phyloP scores from a whole-genome alignment of 1,284 basidiomycete species.

The Schizophyllum commune region DNA sequence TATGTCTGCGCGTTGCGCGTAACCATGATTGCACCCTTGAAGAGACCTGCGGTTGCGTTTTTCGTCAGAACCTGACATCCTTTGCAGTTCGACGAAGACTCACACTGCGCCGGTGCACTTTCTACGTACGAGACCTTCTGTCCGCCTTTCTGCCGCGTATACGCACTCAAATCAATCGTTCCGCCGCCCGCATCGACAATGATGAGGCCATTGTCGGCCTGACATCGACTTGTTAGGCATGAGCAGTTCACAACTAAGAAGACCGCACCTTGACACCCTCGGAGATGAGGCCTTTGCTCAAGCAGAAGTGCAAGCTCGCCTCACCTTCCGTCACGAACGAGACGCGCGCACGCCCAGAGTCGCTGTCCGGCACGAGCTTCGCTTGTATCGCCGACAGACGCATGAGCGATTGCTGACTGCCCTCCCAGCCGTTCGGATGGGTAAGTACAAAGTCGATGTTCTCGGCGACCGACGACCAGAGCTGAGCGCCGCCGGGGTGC shows the following conservation, averaged over 20 bases:
- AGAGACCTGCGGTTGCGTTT: slow-evolving; percentile 25
- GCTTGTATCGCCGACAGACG: slow-evolving; percentile 30
- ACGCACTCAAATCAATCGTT: slow-evolving; percentile 47
- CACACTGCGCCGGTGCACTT: slow-evolving; percentile 1
- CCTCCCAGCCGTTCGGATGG: slow-evolving; percentile 39
- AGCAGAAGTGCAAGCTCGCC: slow-evolving; percentile 40
- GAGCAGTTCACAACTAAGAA: background rate
- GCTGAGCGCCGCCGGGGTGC: slow-evolving; percentile 30
- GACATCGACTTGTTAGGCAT: background rate
- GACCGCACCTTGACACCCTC: background rate
- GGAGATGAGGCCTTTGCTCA: background rate
- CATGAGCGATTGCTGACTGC: slow-evolving; percentile 30
- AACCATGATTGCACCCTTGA: slow-evolving; percentile 32
- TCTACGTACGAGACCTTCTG: background rate
- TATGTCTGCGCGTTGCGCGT: slow-evolving; percentile 30
- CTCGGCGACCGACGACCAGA: slow-evolving; percentile 28
- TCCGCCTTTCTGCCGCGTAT: slow-evolving; percentile 22
- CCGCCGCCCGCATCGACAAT: slow-evolving; percentile 57
- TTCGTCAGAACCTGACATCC: no score
- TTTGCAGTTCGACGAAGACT: background rate
- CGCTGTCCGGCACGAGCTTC: slow-evolving; percentile 13
- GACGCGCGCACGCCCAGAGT: slow-evolving; percentile 22
- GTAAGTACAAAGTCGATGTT: slow-evolving; percentile 21
- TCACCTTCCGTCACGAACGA: slow-evolving; percentile 44
- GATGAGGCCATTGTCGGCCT: slow-evolving; percentile 35